A percentile compares a stretch with the other conserved stretches of the same genome.
Conservation (phyloP, 345 rosid species). For the Brassica nigra region DNA sequence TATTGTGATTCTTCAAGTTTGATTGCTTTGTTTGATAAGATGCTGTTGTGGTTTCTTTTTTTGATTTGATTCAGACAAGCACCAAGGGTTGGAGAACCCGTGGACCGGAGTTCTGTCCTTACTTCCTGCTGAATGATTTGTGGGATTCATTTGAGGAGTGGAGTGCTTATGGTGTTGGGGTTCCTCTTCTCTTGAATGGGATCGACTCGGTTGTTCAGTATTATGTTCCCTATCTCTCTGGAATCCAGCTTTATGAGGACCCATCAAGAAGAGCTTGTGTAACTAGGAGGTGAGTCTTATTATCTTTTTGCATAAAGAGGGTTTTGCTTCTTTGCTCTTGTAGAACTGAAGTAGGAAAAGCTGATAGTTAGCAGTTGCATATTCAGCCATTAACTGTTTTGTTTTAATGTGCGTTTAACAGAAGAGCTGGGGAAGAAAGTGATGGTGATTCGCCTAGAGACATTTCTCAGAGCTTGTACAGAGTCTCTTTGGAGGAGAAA, state of each 20-base stretch:
- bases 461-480: not conserved
- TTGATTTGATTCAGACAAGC: conserved; percentile 41
- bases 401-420: conserved; percentile 13
- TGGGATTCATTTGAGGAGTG: conserved; percentile 88
- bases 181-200: conserved; percentile 70
- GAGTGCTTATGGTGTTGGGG: conserved; percentile 88
- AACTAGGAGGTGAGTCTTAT: conserved; percentile 16
- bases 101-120: conserved; percentile 50
- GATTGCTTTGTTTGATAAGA: not conserved
- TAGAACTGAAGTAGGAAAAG: not conserved
- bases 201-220: conserved; percentile 73
- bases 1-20: not conserved
- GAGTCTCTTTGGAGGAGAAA: conserved; percentile 56
- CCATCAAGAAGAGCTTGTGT: conserved; percentile 32
- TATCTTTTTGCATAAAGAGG: too few species aligned
- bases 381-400: not conserved
- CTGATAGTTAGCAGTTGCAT: too few species aligned
- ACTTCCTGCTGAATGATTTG: conserved; percentile 67
- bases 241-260: conserved; percentile 75
- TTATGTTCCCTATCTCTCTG: conserved; percentile 85
- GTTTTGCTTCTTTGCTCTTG: conserved; percentile 2
- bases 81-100: conserved; percentile 54
- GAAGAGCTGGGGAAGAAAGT: conserved; percentile 54
- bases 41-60: not conserved
- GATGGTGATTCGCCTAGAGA: conserved; percentile 57